These are phyloP conservation scores for Pestalotiopsis sp. DNA, from an alignment of 2,329 filamentous ascomycete species.

Conservation along the genomic window DNA sequence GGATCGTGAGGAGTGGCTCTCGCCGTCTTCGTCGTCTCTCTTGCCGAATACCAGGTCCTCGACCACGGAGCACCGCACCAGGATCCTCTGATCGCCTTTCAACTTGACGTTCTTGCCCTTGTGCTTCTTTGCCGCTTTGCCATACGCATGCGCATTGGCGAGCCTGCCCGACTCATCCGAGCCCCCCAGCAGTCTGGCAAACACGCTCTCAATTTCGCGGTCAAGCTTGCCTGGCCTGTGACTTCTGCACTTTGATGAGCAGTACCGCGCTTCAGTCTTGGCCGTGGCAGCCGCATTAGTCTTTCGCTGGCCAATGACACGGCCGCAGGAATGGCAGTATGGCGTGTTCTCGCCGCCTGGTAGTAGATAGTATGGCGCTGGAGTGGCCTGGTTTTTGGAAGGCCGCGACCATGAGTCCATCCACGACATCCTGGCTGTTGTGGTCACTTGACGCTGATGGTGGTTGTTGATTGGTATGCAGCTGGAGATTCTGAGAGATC, in stretches of 20 bases:
- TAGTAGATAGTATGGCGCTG: slow-evolving; percentile 56
- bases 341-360: slow-evolving; percentile 46
- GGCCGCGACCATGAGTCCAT: slow-evolving; percentile 44
- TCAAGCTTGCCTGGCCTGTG: slow-evolving; percentile 52
- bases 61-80: slow-evolving; percentile 51
- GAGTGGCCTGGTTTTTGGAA: slow-evolving; percentile 41
- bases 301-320: slow-evolving; percentile 47
- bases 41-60: slow-evolving; percentile 51
- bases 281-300: slow-evolving; percentile 27
- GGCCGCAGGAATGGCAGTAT: slow-evolving; percentile 60
- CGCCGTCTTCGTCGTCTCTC: slow-evolving; percentile 30
- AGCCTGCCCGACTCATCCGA: slow-evolving; percentile 5
- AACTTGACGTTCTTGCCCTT: slow-evolving; percentile 29
- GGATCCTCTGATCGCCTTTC: slow-evolving; percentile 53
- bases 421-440: slow-evolving; percentile 36
- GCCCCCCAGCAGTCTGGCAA: slow-evolving; percentile 38
- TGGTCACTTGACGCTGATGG: neutral
- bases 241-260: slow-evolving; percentile 55
- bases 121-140: slow-evolving; percentile 24
- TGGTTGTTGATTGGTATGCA: neutral
- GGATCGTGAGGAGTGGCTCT: neutral
- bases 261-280: slow-evolving; percentile 48
- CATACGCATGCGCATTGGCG: neutral
- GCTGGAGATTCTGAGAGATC: neutral
- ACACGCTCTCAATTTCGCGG: slow-evolving; percentile 52